Percentiles rank a stretch among this genome's conserved stretches.
These are phyloP conservation scores for Emmonsiellopsis sp. DNA, from an alignment of 2,329 filamentous ascomycete species.

Conservation along the genomic window DNA sequence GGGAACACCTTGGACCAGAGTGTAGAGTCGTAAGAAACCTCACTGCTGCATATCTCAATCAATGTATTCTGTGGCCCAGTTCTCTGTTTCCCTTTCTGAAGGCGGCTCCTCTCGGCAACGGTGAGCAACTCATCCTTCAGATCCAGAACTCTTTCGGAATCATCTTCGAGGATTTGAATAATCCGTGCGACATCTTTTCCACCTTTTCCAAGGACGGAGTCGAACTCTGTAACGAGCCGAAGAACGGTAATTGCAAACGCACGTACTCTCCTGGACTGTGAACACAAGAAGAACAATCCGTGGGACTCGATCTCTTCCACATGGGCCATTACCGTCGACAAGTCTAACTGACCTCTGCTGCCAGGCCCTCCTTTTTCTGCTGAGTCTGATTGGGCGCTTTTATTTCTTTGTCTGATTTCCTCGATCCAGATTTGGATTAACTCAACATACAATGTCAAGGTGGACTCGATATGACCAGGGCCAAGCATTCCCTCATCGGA, in stretches of 20 bases:
- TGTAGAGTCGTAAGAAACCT: constrained; percentile 87
- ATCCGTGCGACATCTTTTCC: constrained; percentile 71
- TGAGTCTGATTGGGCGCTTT: constrained; percentile 58
- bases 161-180: constrained; percentile 85
- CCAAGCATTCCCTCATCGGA: constrained; percentile 96
- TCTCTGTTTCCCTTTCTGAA: constrained; percentile 82
- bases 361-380: constrained; percentile 56
- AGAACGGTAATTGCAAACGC: constrained; percentile 88
- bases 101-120: constrained; percentile 80
- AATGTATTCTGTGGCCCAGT: constrained; percentile 76
- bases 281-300: constrained; percentile 93
- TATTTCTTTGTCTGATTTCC: constrained; percentile 80
- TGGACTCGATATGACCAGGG: constrained; percentile 88
- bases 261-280: constrained; percentile 81
- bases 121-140: constrained; percentile 78
- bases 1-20: constrained; percentile 98
- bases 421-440: constrained; percentile 95
- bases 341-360: constrained; percentile 68
- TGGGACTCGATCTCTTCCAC: constrained; percentile 97
- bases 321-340: constrained; percentile 82
- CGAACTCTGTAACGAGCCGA: constrained; percentile 86
- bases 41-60: constrained; percentile 90
- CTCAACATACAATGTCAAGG: constrained; percentile 84
- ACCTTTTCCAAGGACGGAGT: constrained; percentile 73
- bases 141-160: constrained; percentile 80